Evolutionary conservation across 345 rosid genomes (phyloP).

Genomic region (Citrus australasica): DNA sequence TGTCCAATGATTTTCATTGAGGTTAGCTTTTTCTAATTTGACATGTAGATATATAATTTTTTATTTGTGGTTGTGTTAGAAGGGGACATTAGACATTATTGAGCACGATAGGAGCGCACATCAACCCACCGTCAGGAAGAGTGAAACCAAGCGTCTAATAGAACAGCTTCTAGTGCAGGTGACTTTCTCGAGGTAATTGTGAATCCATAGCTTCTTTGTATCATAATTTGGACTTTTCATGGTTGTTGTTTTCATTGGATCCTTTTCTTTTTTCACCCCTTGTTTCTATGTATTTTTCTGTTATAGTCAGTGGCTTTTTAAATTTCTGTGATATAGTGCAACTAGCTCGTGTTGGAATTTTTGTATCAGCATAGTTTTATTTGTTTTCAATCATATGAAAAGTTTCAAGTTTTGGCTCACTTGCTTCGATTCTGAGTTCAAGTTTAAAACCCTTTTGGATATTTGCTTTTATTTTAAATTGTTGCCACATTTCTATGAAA

Average conservation of each 20-base stretch:
- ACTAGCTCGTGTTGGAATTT: not conserved
- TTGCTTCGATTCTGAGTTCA: not conserved
- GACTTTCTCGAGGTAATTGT: slow-evolving; percentile 77
- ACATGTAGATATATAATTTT: not conserved
- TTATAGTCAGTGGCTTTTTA: not conserved
- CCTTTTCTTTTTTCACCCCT: slow-evolving; percentile 1
- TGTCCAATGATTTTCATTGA: not conserved
- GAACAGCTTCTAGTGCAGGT: slow-evolving; percentile 74
- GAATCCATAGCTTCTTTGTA: not conserved
- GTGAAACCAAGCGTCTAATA: slow-evolving; percentile 56
- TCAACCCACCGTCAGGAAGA: slow-evolving; percentile 26
- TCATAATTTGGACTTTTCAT: slow-evolving; percentile 7
- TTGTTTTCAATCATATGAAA: not conserved
- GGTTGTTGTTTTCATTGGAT: not conserved
- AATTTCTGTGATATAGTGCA: not conserved
- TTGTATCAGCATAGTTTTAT: not conserved
- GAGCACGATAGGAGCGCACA: slow-evolving; percentile 24
- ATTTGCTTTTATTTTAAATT: not conserved
- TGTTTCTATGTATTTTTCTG: not conserved
- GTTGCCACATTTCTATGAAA: not conserved
- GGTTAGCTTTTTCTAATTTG: not conserved
- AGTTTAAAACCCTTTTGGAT: not conserved
- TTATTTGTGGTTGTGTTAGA: slow-evolving; percentile 17
- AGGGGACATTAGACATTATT: slow-evolving; percentile 12
- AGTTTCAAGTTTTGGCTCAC: not conserved